Evolutionary conservation across 2,329 filamentous ascomycete species (phyloP).

Genomic region (Xylaria sp.): DNA sequence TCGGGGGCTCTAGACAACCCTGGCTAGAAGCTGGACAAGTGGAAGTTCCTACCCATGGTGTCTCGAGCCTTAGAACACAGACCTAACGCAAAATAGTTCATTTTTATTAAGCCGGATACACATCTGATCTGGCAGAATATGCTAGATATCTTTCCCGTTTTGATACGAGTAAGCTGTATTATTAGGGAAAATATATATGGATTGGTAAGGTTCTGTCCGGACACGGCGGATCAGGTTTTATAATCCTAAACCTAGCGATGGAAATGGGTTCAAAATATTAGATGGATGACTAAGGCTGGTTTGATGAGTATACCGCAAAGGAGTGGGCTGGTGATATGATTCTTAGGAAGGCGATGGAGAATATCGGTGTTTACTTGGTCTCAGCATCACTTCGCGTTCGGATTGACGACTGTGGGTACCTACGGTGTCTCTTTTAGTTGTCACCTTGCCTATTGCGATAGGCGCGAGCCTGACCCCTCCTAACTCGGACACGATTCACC

Average conservation of each 20-base stretch:
- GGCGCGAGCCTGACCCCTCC: neutral
- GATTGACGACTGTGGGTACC: constrained; percentile 10
- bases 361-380: constrained; percentile 16
- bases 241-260: constrained; percentile 44
- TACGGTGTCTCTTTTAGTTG: neutral
- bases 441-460: neutral
- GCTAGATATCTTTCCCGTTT: constrained; percentile 39
- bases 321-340: constrained; percentile 31
- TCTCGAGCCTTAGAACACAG: constrained; percentile 42
- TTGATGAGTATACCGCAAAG: constrained; percentile 21
- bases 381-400: constrained; percentile 22
- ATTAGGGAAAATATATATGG: constrained; percentile 43
- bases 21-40: constrained; percentile 48
- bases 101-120: constrained; percentile 47
- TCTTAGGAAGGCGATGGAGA: constrained; percentile 21
- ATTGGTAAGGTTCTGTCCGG: constrained; percentile 41
- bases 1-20: constrained; percentile 42
- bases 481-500: neutral
- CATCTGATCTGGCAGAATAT: constrained; percentile 45
- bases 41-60: constrained; percentile 50
- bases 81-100: constrained; percentile 46
- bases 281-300: constrained; percentile 14
- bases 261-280: constrained; percentile 28
- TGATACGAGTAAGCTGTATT: constrained; percentile 38
- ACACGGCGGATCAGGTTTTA: constrained; percentile 45